These are phyloP conservation scores for Penicillium oxalicum DNA, from an alignment of 2,329 filamentous ascomycete species.

Conservation along the genomic window DNA sequence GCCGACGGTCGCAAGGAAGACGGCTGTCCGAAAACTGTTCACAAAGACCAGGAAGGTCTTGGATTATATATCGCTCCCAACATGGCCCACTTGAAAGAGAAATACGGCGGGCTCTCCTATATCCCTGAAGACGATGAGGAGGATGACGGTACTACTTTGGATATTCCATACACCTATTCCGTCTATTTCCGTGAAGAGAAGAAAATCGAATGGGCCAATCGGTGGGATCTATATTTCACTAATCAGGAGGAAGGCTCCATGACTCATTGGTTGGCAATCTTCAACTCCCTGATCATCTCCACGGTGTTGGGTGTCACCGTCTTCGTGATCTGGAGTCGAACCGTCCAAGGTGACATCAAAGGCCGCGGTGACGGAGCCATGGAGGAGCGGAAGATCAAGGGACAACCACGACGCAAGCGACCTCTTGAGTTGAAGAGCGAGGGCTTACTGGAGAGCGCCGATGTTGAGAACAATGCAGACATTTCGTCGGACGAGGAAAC, in stretches of 20 bases:
- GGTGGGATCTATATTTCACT: conserved; percentile 87
- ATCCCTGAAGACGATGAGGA: conserved; percentile 52
- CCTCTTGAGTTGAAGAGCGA: conserved; percentile 51
- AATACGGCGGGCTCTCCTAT: conserved; percentile 57
- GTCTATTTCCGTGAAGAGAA: conserved; percentile 84
- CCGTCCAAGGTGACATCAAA: conserved; percentile 72
- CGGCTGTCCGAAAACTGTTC: conserved; percentile 64
- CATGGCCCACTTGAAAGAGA: conserved; percentile 49
- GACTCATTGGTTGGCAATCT: conserved; percentile 82
- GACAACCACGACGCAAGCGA: conserved; percentile 27
- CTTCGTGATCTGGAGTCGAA: conserved; percentile 72
- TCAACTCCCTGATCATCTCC: conserved; percentile 81
- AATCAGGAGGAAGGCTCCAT: conserved; percentile 76
- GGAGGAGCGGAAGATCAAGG: conserved; percentile 61
- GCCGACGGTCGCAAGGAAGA: conserved; percentile 54
- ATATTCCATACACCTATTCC: conserved; percentile 80
- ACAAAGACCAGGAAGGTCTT: conserved; percentile 58
- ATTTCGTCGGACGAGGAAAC: conserved; percentile 63
- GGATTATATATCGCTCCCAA: conserved; percentile 64
- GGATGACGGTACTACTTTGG: conserved; percentile 60
- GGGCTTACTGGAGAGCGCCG: conserved; percentile 53
- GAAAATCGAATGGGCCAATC: conserved; percentile 71
- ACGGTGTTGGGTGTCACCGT: conserved; percentile 72
- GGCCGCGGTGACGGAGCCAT: conserved; percentile 59
- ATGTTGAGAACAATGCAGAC: conserved; percentile 50